These are phyloP conservation scores for Neocucurbitaria cava DNA, from an alignment of 2,329 filamentous ascomycete genomes.

Conservation along the genomic window DNA sequence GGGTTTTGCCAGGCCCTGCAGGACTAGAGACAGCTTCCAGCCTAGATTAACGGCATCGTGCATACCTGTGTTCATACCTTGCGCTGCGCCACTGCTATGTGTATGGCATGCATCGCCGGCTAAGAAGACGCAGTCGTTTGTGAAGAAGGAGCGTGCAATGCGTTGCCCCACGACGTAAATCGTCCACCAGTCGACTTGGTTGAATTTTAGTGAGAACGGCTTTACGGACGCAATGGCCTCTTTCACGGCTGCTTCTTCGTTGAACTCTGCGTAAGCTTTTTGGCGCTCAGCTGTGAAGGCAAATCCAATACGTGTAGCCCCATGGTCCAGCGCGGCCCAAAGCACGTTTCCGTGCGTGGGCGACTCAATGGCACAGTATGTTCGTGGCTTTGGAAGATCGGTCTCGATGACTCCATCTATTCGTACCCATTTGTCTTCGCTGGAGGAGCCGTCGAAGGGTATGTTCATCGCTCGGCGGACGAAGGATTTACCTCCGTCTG, in stretches of 20 bases:
- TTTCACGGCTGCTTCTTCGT: conserved; percentile 46
- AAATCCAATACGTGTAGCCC: conserved; percentile 62
- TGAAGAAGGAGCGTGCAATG: conserved; percentile 42
- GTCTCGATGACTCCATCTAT: conserved; percentile 60
- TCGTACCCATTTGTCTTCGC: conserved; percentile 62
- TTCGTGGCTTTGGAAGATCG: conserved; percentile 57
- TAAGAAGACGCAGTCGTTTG: conserved; percentile 58
- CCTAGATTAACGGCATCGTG: conserved; percentile 62
- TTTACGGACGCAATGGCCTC: conserved; percentile 51
- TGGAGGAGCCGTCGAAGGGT: conserved; percentile 58
- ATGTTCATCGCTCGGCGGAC: conserved; percentile 57
- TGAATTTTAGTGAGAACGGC: conserved; percentile 50
- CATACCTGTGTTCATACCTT: conserved; percentile 66
- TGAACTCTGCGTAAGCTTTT: conserved; percentile 45
- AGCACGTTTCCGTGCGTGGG: conserved; percentile 63
- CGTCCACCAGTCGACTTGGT: conserved; percentile 54
- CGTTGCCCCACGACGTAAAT: conserved; percentile 55
- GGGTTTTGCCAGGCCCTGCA: conserved; percentile 49
- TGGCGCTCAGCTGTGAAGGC: conserved; percentile 55
- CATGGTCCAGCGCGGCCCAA: conserved; percentile 62
- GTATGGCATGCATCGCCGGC: conserved; percentile 66
- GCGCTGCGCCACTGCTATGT: conserved; percentile 62
- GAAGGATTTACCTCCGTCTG: conserved; percentile 60
- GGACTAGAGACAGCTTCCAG: conserved; percentile 61
- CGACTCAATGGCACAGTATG: conserved; percentile 59